A percentile compares a stretch with the other conserved stretches of the same genome.
These are phyloP conservation scores for Oryza longistaminata DNA, from an alignment of 176 grass and related monocot species.

Conservation along the genomic window DNA sequence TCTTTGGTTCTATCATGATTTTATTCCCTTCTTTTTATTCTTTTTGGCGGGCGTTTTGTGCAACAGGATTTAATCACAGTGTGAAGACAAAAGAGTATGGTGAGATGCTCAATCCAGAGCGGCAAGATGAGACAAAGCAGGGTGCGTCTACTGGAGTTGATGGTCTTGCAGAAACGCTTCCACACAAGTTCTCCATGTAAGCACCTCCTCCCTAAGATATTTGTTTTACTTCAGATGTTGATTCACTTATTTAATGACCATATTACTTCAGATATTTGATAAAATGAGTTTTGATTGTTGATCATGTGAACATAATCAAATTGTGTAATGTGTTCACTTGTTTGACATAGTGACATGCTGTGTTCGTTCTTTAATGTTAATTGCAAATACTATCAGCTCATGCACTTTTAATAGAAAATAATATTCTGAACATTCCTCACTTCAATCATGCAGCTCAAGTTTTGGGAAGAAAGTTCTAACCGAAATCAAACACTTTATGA, in stretches of 20 bases:
- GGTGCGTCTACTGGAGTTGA: slow-evolving; percentile 29
- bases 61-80: slow-evolving; percentile 49
- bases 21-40: not conserved
- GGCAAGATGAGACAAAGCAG: slow-evolving; percentile 52
- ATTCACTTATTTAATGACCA: not conserved
- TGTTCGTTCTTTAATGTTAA: not conserved
- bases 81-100: slow-evolving; percentile 42
- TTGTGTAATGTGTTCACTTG: slow-evolving; percentile 2
- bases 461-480: slow-evolving; percentile 48
- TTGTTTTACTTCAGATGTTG: not conserved
- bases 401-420: not conserved
- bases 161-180: slow-evolving; percentile 33
- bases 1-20: slow-evolving; percentile 2
- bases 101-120: slow-evolving; percentile 30
- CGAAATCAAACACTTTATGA: slow-evolving; percentile 63
- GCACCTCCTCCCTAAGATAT: slow-evolving; percentile 3
- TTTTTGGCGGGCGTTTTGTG: not conserved
- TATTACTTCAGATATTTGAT: slow-evolving; percentile 5
- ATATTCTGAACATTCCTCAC: slow-evolving; percentile 15
- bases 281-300: not conserved
- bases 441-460: slow-evolving; percentile 57
- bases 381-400: slow-evolving; percentile 6
- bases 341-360: slow-evolving; percentile 7
- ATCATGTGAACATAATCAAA: not conserved
- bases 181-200: slow-evolving; percentile 53